Evolutionary conservation across 1,139 yeast genomes (phyloP), one percentile per base, ranked within the genome.

Genomic region (Scheffersomyces quercinus): DNA sequence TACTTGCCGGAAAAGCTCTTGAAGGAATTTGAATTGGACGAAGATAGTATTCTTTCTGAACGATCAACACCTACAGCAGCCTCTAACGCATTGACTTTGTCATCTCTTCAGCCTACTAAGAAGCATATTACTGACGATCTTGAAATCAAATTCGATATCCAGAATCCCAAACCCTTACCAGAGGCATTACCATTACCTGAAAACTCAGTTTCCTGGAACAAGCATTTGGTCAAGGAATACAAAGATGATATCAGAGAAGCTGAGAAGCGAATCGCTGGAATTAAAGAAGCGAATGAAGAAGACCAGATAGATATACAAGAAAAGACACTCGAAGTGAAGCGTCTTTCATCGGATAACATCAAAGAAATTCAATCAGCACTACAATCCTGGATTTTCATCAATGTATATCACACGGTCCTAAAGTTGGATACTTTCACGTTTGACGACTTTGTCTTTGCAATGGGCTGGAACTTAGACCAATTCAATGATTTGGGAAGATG

Each of bases 341-440:
- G 59, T 41, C 43, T 62, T 48, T 33, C 60, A 62, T 5, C 65
- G 2, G 31, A 35, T 5, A 40, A 43, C 2, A 36, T 60, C 4
- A 35, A 42, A 1, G 43, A 60, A 5, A 53, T 68, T 2, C 70
- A 64, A 47, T 78, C 77, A 42, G 78, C 85, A 1, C 61, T 88
- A 31, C 91, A 86, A 58, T 65, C 78, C 4, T 88, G 96, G 96
- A 70, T 81, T 5, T 88, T 88, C 53, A 64, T 88, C 38, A 88
- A 88, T 57, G 78, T 87, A 41, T 88, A 83, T 58, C 82, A 82
- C 52, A 75, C 75, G 29, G 82, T 88, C 1, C 67, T 87, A 39
- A 62, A 77, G 12, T 68, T 88, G 15, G 91, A 85, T 56, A 79
- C 87, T 0, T 85, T 88, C 52, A 84, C 95, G 0, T 86, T 85